These are phyloP conservation scores for Dimocarpus longan DNA, from an alignment of 345 rosid genomes.

Conservation along the genomic window DNA sequence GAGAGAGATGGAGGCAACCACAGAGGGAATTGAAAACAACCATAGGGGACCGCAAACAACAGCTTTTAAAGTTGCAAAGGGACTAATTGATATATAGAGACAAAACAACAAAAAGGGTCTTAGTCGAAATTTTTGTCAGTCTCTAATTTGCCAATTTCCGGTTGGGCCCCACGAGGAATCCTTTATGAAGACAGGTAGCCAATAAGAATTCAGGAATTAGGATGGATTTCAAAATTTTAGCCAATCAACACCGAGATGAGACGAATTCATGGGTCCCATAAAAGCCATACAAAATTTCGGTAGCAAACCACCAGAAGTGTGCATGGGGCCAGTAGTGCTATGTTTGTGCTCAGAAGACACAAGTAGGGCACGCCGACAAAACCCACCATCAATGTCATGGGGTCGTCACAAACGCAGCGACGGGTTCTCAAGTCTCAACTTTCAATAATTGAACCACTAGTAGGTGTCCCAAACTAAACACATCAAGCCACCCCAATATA, in stretches of 20 bases:
- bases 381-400: not conserved
- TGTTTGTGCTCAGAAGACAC: not conserved
- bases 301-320: conserved; percentile 10
- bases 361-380: not conserved
- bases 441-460: conserved; percentile 10
- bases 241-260: conserved; percentile 48
- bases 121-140: not conserved
- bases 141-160: not conserved
- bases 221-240: conserved; percentile 34
- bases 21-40: conserved; percentile 15
- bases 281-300: not conserved
- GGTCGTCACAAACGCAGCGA: not conserved
- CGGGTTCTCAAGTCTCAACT: not conserved
- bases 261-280: conserved; percentile 31
- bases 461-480: not conserved
- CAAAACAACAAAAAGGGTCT: conserved; percentile 18
- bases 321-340: not conserved
- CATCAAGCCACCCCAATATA: not conserved
- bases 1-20: conserved; percentile 13
- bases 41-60: conserved; percentile 34
- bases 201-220: conserved; percentile 29
- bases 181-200: conserved; percentile 31
- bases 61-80: conserved; percentile 8
- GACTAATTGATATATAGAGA: conserved; percentile 26
- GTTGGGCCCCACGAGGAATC: conserved; percentile 45